Conservation (phyloP, 2,329 filamentous ascomycete species). For the Colletotrichum echinochloae region DNA sequence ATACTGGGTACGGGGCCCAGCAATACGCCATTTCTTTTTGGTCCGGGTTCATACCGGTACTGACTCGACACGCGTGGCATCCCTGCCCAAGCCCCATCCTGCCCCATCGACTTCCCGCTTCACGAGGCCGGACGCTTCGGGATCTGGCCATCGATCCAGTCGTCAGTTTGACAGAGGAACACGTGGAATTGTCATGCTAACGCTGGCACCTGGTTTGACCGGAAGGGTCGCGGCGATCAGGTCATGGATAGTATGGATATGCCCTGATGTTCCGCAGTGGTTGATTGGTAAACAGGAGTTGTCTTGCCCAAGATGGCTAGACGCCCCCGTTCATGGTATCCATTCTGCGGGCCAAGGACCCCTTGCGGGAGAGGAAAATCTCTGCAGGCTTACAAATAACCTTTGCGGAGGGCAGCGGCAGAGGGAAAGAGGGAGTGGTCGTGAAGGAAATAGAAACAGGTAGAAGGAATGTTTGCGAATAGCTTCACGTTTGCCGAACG, state of each 20-base stretch:
- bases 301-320: background rate
- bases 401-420: background rate
- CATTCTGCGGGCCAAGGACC: background rate
- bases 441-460: background rate
- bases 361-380: background rate
- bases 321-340: background rate
- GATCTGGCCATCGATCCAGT: background rate
- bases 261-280: conserved; percentile 3
- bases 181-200: background rate
- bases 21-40: conserved; percentile 19
- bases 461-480: conserved; percentile 11
- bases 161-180: background rate
- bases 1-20: conserved; percentile 14
- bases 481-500: conserved; percentile 7
- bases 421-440: background rate
- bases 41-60: background rate
- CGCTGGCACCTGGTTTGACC: background rate
- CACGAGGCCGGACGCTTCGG: conserved; percentile 2
- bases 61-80: conserved; percentile 9
- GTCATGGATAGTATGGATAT: conserved; percentile 14
- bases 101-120: conserved; percentile 10
- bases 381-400: conserved; percentile 8
- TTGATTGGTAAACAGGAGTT: background rate
- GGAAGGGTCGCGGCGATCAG: conserved; percentile 1
- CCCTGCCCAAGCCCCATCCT: conserved; percentile 16